Evolutionary conservation across 257 asterid genomes (phyloP), one percentile per base, ranked within the genome.

Genomic region (Petunia axillaris): DNA sequence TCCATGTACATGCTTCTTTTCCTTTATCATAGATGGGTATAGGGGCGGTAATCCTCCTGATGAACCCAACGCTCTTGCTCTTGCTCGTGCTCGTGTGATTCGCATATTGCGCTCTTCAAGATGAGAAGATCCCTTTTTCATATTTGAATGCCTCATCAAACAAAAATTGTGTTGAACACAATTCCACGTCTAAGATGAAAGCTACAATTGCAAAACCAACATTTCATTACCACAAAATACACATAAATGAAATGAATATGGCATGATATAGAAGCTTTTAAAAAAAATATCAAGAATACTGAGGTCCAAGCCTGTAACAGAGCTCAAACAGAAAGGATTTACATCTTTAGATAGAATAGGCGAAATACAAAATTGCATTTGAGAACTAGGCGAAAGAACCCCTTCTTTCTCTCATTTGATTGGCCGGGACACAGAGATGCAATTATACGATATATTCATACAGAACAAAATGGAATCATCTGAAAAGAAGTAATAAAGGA

Each of bases 21-120:
- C 85, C 79, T 84, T 92, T 76, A 86, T 90, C 57, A 77, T 63
- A 16, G 93, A 83, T 80, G 97, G 98, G 80, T 89, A 53, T 65
- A 88, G 80, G 36, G 97, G 97, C 5, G 96, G 98, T 83, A 91
- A 86, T 80, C 88, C 94, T 80, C 83, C 85, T 80, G 91, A 85
- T 43, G 87, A 64, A 76, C 90, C 86, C 44, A 89, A 70, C 67
- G 87, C 83, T 87, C 86, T 93, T 54, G 87, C 83, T 87, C 86
- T 93, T 54, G 97, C 91, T 76, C 95, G 87, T 60, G 98, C 89
- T 84, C 97, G 86, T 73, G 98, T 94, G 82, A 91, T 82, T 81
- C 98, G 89, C 84, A 84, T 78, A 64, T 81, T 65, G 66, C 90
- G 80, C 71, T 75, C 87, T 80, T 78, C 82, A 58, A 88, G 66